These are phyloP conservation scores for Zymoseptoria crescenta DNA, from an alignment of 2,329 filamentous ascomycete genomes.

Conservation along the genomic window DNA sequence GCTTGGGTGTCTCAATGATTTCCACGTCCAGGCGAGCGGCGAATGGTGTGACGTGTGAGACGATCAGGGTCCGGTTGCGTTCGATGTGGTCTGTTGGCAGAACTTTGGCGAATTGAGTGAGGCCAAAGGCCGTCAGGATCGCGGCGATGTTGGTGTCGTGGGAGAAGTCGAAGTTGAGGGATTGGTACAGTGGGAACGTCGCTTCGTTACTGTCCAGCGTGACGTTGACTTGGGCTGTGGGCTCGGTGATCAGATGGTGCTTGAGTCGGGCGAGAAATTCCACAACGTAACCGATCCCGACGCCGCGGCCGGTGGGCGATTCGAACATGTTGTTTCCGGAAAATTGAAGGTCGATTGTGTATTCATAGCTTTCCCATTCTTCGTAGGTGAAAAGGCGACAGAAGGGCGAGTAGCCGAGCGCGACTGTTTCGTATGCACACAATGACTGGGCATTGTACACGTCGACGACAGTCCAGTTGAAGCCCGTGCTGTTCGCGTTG, in stretches of 20 bases:
- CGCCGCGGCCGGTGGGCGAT: conserved; percentile 58
- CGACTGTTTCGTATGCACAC: conserved; percentile 72
- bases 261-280: conserved; percentile 64
- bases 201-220: conserved; percentile 59
- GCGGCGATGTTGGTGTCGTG: conserved; percentile 56
- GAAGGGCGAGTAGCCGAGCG: conserved; percentile 66
- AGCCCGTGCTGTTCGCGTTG: conserved; percentile 31
- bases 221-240: conserved; percentile 48
- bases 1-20: conserved; percentile 59
- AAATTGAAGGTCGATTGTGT: conserved; percentile 61
- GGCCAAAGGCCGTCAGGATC: conserved; percentile 63
- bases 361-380: conserved; percentile 66
- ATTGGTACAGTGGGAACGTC: conserved; percentile 68
- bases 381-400: conserved; percentile 67
- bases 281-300: conserved; percentile 66
- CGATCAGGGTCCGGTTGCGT: conserved; percentile 51
- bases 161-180: conserved; percentile 68
- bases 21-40: conserved; percentile 67
- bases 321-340: conserved; percentile 53
- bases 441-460: conserved; percentile 62
- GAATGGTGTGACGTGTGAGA: conserved; percentile 63
- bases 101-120: conserved; percentile 58
- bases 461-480: conserved; percentile 55
- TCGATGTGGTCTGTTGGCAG: conserved; percentile 51
- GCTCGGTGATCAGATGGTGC: conserved; percentile 46